Conservation (phyloP, 2,329 filamentous ascomycete species). For the Hymenoscyphus infarciens region DNA sequence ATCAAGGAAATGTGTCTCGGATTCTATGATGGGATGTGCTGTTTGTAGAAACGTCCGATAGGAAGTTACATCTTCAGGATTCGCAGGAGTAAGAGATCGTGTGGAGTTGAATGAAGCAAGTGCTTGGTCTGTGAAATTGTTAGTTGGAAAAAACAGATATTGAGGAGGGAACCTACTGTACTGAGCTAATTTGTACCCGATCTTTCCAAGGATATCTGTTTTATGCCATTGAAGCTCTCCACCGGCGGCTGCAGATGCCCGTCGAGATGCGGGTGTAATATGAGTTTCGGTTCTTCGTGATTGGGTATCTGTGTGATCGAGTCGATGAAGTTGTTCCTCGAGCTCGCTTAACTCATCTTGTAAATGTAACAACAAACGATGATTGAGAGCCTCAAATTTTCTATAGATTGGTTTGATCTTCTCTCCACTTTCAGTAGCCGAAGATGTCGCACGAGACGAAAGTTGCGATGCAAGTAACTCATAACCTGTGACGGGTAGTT, state of each 20-base stretch:
- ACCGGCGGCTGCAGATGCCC: conserved; percentile 48
- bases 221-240: conserved; percentile 57
- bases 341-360: conserved; percentile 82
- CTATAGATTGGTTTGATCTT: conserved; percentile 65
- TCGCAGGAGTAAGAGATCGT: conserved; percentile 48
- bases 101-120: conserved; percentile 55
- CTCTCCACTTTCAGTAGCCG: conserved; percentile 22
- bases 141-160: background rate
- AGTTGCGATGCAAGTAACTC: conserved; percentile 58
- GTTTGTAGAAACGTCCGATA: conserved; percentile 55
- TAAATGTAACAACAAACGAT: conserved; percentile 75
- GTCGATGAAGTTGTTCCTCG: conserved; percentile 68
- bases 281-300: conserved; percentile 31
- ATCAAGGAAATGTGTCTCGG: conserved; percentile 43
- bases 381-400: conserved; percentile 77
- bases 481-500: conserved; percentile 53
- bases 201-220: conserved; percentile 57
- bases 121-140: conserved; percentile 47
- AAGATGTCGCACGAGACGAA: conserved; percentile 31
- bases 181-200: conserved; percentile 63
- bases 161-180: conserved; percentile 52
- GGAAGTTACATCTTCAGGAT: conserved; percentile 46
- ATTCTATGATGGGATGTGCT: conserved; percentile 52
- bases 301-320: conserved; percentile 60
- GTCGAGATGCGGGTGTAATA: conserved; percentile 56